Evolutionary conservation across 2,329 filamentous ascomycete genomes (phyloP).

Genomic region (Cercospora sp.): DNA sequence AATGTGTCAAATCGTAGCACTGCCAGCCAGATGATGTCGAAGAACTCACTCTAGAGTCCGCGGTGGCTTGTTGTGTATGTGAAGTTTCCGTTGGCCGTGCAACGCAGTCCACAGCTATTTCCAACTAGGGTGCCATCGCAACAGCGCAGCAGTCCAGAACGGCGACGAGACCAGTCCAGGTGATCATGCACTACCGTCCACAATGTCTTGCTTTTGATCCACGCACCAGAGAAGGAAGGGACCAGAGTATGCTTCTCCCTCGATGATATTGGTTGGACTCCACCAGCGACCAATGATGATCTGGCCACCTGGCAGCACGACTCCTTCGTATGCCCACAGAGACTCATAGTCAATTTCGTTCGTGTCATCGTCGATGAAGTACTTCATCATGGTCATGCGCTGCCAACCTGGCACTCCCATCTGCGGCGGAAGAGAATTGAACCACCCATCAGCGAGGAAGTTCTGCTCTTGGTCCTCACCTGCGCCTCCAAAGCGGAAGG

Average conservation of each 20-base stretch:
- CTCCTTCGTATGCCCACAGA: conserved; percentile 53
- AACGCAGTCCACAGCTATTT: neutral
- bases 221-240: conserved; percentile 47
- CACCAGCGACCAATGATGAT: conserved; percentile 53
- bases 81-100: neutral
- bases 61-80: neutral
- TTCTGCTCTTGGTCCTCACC: conserved; percentile 41
- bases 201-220: neutral
- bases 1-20: neutral
- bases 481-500: conserved; percentile 42
- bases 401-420: conserved; percentile 55
- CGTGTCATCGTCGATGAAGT: conserved; percentile 41
- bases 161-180: neutral
- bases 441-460: conserved; percentile 47
- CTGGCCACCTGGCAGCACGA: conserved; percentile 50
- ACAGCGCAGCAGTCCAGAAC: neutral
- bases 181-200: neutral
- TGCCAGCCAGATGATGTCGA: neutral
- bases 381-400: conserved; percentile 57
- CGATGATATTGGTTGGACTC: conserved; percentile 37
- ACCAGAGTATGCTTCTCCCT: conserved; percentile 39
- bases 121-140: neutral
- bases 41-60: neutral
- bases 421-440: conserved; percentile 53
- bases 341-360: conserved; percentile 33